These are phyloP conservation scores for Apostasia shenzhenica DNA, from an alignment of 106 monocot species.

Conservation along the genomic window DNA sequence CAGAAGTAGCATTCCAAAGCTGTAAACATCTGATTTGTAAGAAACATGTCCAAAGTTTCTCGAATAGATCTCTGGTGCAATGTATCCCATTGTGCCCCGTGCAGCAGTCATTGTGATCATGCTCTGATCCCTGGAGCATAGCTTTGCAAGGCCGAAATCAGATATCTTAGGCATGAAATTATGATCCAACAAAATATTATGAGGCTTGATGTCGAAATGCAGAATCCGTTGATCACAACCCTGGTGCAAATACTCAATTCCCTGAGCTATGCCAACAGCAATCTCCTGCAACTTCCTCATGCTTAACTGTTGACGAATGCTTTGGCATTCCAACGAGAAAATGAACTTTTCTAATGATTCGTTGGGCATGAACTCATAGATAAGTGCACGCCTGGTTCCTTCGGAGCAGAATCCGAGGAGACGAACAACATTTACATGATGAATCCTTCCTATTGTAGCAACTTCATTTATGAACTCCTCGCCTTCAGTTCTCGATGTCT, in stretches of 20 bases:
- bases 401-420: conserved; percentile 48
- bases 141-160: conserved; percentile 35
- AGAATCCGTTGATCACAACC: conserved; percentile 23
- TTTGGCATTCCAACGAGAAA: conserved; percentile 4
- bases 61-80: conserved; percentile 25
- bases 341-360: conserved; percentile 45
- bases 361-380: conserved; percentile 51
- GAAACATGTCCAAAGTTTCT: conserved; percentile 25
- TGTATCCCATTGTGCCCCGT: conserved; percentile 35
- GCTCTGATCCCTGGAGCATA: conserved; percentile 27
- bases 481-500: conserved; percentile 22
- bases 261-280: conserved; percentile 17
- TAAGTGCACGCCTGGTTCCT: conserved; percentile 21
- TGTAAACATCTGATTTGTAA: conserved; percentile 32
- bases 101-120: conserved; percentile 28
- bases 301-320: background rate
- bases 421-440: conserved; percentile 42
- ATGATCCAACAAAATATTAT: conserved; percentile 16
- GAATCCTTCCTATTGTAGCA: conserved; percentile 31
- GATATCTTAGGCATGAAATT: conserved; percentile 32
- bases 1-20: conserved; percentile 30
- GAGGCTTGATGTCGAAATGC: conserved; percentile 16
- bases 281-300: conserved; percentile 22
- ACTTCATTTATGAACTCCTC: conserved; percentile 57
- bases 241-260: conserved; percentile 27